Percentiles rank a stretch among this genome's conserved stretches.
These are phyloP conservation scores for Tulasnella sp. DNA, from an alignment of 768 basidiomycete genomes.

Conservation along the genomic window DNA sequence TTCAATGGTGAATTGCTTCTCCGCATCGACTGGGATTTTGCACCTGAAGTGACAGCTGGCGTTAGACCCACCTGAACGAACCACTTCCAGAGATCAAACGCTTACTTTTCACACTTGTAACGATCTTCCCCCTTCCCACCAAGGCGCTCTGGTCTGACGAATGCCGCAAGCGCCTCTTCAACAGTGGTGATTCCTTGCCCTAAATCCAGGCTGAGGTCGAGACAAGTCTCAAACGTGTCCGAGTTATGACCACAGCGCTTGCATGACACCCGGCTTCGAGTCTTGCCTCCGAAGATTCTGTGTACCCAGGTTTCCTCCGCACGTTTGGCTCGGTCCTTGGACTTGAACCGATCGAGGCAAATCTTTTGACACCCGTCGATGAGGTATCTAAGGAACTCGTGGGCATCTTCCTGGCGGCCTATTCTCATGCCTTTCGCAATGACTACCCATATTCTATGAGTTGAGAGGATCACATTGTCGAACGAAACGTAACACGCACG, in stretches of 20 bases:
- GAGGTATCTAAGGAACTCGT: constrained; percentile 93
- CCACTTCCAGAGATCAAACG: constrained; percentile 29
- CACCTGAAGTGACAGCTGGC: constrained; percentile 52
- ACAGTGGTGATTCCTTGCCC: constrained; percentile 51
- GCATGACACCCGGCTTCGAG: constrained; percentile 90
- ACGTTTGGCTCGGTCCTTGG: constrained; percentile 63
- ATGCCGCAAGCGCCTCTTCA: constrained; percentile 71
- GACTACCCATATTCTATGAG: constrained; percentile 41
- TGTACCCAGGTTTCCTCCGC: constrained; percentile 92
- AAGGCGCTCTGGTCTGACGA: constrained; percentile 74
- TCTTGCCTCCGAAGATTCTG: constrained; percentile 84
- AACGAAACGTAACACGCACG: neutral
- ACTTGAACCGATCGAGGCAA: constrained; percentile 64
- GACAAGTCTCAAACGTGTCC: constrained; percentile 93
- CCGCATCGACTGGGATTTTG: constrained; percentile 83
- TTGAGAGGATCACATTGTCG: neutral
- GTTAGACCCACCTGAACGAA: neutral
- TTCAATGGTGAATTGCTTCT: constrained; percentile 84
- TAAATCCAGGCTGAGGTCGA: constrained; percentile 93
- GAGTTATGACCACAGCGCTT: constrained; percentile 75
- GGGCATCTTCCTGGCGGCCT: constrained; percentile 96
- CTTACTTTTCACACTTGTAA: constrained; percentile 98
- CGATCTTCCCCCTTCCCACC: constrained; percentile 74
- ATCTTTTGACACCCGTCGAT: constrained; percentile 88
- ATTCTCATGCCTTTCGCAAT: constrained; percentile 88